These are phyloP conservation scores for Tanacetum coccineum DNA, from an alignment of 129 eudicot species.

Conservation along the genomic window DNA sequence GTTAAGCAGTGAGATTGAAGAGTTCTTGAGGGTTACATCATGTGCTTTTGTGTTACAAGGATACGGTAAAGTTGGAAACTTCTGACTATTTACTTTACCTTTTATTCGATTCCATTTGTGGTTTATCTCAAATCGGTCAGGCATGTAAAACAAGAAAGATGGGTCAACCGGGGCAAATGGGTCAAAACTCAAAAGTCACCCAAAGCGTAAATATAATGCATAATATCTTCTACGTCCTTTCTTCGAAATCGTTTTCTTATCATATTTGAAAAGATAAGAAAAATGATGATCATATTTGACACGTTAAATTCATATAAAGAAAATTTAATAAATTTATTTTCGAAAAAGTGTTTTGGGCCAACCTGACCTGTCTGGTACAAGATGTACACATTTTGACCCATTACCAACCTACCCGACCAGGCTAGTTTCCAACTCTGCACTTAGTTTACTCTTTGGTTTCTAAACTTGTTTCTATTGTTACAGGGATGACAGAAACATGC, in stretches of 20 bases:
- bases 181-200: neutral
- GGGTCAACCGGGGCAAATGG: neutral
- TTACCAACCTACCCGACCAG: neutral
- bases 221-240: neutral
- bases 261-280: neutral
- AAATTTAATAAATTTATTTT: too few relatives aligned
- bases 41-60: slow-evolving; percentile 97
- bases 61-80: slow-evolving; percentile 73
- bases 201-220: neutral
- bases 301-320: neutral
- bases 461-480: slow-evolving; percentile 6
- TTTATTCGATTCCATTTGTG: neutral
- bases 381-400: neutral
- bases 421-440: too few relatives aligned
- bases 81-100: neutral
- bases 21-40: slow-evolving; percentile 89
- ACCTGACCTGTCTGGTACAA: neutral
- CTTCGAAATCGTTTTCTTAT: neutral
- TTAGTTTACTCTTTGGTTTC: neutral
- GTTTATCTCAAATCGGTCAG: neutral
- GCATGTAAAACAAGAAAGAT: neutral
- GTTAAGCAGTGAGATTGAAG: slow-evolving; percentile 83
- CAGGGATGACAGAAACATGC: slow-evolving; percentile 98
- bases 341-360: neutral
- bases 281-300: neutral